Evolutionary conservation across 768 basidiomycete species (phyloP).

Genomic region (Tulasnella sp.): DNA sequence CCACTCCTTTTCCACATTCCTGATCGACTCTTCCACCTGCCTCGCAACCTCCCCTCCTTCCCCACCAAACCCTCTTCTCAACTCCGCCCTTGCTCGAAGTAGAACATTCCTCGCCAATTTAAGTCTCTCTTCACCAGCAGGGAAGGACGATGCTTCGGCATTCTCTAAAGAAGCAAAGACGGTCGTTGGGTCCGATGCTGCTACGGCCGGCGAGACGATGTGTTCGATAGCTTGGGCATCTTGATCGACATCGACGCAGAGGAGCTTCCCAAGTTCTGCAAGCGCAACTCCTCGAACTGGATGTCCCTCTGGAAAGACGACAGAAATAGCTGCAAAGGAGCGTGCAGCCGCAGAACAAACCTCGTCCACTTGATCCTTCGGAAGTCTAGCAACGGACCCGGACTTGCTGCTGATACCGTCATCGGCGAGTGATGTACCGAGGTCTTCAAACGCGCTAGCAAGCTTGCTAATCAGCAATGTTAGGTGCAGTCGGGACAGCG

Average conservation of each 20-base stretch:
- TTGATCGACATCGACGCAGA: constrained; percentile 66
- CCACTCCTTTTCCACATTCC: constrained; percentile 33
- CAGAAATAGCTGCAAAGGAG: constrained; percentile 56
- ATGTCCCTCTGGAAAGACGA: constrained; percentile 65
- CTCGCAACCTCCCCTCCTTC: constrained; percentile 74
- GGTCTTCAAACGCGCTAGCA: constrained; percentile 42
- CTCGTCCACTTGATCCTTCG: constrained; percentile 53
- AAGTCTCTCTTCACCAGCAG: constrained; percentile 52
- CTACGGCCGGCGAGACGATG: constrained; percentile 55
- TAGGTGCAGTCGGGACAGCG: constrained; percentile 69
- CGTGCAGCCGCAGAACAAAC: constrained; percentile 61
- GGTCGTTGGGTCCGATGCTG: too few species aligned
- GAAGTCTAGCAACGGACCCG: constrained; percentile 35
- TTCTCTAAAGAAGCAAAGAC: not conserved
- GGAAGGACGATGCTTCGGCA: constrained; percentile 23
- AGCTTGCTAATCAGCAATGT: constrained; percentile 61
- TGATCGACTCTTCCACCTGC: constrained; percentile 51
- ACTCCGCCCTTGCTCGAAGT: constrained; percentile 60
- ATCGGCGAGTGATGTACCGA: constrained; percentile 47
- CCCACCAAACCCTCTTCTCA: constrained; percentile 72
- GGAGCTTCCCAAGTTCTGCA: constrained; percentile 79
- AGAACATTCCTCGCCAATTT: constrained; percentile 68
- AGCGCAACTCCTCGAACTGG: constrained; percentile 75
- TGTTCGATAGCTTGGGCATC: constrained; percentile 29
- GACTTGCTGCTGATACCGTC: constrained; percentile 34